Percentiles rank a stretch among this genome's conserved stretches.
These are phyloP conservation scores for Rhizophagus sp. DNA, from an alignment of 192 early-diverging fungal species.

Conservation along the genomic window DNA sequence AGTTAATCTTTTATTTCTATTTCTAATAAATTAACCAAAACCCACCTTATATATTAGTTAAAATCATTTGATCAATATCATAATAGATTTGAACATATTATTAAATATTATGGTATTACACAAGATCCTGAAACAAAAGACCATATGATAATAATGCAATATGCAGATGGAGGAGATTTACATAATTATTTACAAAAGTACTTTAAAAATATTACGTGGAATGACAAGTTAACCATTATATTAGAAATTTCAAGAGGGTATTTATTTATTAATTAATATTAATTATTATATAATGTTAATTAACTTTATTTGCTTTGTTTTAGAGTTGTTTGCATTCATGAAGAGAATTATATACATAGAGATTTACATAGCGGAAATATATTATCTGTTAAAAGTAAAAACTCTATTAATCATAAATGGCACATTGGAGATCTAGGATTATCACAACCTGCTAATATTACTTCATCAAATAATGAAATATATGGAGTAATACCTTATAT, in stretches of 20 bases:
- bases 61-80: not conserved
- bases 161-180: conserved; percentile 12
- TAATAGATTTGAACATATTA: not conserved
- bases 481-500: too few relatives aligned
- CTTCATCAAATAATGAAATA: too few relatives aligned
- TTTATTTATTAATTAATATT: too few relatives aligned
- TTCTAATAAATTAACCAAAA: too few relatives aligned
- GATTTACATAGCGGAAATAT: conserved; percentile 12
- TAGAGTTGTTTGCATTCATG: not conserved
- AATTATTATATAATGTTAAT: too few relatives aligned
- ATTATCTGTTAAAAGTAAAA: too few relatives aligned
- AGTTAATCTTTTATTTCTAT: too few relatives aligned
- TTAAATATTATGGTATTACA: not conserved
- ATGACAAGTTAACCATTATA: not conserved
- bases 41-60: too few relatives aligned
- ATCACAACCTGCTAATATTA: too few relatives aligned
- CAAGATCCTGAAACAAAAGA: not conserved
- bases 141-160: conserved; percentile 2
- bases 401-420: not conserved
- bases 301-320: too few relatives aligned
- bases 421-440: not conserved
- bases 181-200: conserved; percentile 7
- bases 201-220: not conserved
- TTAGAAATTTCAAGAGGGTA: not conserved
- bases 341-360: not conserved